Evolutionary conservation across 306 rosid species (phyloP).

Genomic region (Parietaria judaica): DNA sequence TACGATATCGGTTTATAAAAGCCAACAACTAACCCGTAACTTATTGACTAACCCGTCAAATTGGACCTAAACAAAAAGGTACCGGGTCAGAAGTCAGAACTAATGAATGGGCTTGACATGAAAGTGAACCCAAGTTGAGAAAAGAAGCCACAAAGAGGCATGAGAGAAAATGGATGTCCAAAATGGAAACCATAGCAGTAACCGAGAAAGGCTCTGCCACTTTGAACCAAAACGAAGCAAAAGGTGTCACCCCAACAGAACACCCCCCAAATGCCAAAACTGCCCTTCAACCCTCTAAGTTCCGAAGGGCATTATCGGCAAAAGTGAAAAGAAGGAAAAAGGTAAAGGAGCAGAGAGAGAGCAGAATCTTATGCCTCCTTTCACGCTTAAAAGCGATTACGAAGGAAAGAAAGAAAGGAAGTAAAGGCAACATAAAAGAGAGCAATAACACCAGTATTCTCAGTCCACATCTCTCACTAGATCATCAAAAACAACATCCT

Average conservation of each 20-base stretch:
- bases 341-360: slow-evolving; percentile 15
- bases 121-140: too few species aligned
- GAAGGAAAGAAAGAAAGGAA: slow-evolving; percentile 7
- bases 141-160: slow-evolving; percentile 41
- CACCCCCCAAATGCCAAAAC: slow-evolving; percentile 9
- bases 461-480: too few species aligned
- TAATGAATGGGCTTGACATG: too few species aligned
- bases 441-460: not conserved
- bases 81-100: too few species aligned
- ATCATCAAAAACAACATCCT: too few species aligned
- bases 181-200: slow-evolving; percentile 33
- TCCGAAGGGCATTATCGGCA: slow-evolving; percentile 29
- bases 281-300: slow-evolving; percentile 19
- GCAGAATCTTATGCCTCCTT: slow-evolving; percentile 40
- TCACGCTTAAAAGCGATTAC: slow-evolving; percentile 48
- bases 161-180: slow-evolving; percentile 29
- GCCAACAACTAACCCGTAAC: too few species aligned
- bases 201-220: slow-evolving; percentile 49
- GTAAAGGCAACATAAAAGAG: slow-evolving; percentile 1
- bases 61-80: too few species aligned
- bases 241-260: slow-evolving; percentile 11
- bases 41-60: too few species aligned
- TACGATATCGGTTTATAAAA: too few species aligned
- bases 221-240: slow-evolving; percentile 34
- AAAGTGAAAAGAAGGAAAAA: not conserved